phyloP scores from a whole-genome alignment of 192 early-diverging fungal species.

The Pilaira anomala region DNA sequence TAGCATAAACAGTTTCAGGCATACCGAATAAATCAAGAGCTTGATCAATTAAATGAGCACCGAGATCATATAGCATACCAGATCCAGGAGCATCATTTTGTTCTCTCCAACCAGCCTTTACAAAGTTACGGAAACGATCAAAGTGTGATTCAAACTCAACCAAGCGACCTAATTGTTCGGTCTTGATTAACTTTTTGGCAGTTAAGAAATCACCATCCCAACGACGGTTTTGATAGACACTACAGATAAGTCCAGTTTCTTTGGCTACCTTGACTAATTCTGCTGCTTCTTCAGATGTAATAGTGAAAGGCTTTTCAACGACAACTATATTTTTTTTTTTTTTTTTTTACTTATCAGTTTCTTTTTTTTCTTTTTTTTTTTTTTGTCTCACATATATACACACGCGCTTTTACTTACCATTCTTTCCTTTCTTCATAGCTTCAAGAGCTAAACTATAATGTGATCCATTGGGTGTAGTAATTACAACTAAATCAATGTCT shows the following conservation, averaged over 20 bases:
- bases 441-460: conserved; percentile 60
- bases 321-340: conserved; percentile 37
- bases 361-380: not conserved
- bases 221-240: conserved; percentile 75
- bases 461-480: conserved; percentile 67
- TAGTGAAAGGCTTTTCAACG: conserved; percentile 78
- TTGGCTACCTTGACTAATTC: conserved; percentile 57
- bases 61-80: conserved; percentile 74
- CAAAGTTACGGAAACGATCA: conserved; percentile 67
- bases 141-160: conserved; percentile 73
- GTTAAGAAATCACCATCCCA: conserved; percentile 85
- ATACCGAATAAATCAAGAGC: conserved; percentile 63
- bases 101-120: conserved; percentile 75
- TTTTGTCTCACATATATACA: not conserved
- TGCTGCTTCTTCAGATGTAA: conserved; percentile 57
- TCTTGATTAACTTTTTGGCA: conserved; percentile 54
- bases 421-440: conserved; percentile 60
- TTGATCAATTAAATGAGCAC: conserved; percentile 65
- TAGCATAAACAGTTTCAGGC: conserved; percentile 58
- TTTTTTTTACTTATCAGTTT: not conserved
- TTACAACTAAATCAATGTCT: conserved; percentile 66
- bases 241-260: conserved; percentile 52
- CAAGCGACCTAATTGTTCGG: conserved; percentile 57
- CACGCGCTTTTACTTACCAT: conserved; percentile 36
- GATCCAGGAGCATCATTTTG: conserved; percentile 53